Evolutionary conservation across 768 basidiomycete species (phyloP).

Genomic region (Lepiota subincarnata): DNA sequence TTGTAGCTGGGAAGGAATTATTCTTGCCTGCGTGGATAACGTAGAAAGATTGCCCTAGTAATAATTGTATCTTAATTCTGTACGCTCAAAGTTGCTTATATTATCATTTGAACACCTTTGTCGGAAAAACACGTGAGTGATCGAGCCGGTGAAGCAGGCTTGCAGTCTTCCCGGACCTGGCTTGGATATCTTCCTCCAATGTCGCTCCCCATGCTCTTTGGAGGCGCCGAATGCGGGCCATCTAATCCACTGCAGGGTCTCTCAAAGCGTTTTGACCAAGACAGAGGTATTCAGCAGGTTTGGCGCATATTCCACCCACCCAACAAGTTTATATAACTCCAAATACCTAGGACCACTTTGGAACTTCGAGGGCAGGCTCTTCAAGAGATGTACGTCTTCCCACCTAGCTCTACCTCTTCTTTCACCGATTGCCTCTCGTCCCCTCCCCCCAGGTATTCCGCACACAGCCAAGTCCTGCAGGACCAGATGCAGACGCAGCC

Average conservation of each 20-base stretch:
- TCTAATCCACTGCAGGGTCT: constrained; percentile 78
- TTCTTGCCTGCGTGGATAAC: neutral
- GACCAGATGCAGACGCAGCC: constrained; percentile 60
- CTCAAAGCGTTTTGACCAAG: constrained; percentile 73
- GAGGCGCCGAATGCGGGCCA: constrained; percentile 81
- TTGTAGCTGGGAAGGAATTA: constrained; percentile 9
- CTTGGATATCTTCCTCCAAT: constrained; percentile 30
- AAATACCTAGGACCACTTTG: constrained; percentile 63
- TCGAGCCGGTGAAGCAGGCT: constrained; percentile 4
- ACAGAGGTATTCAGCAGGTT: constrained; percentile 78
- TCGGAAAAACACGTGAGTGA: constrained; percentile 15
- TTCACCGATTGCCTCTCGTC: neutral
- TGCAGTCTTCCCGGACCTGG: neutral
- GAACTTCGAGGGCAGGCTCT: constrained; percentile 52
- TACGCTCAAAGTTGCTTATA: neutral
- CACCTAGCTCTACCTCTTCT: neutral
- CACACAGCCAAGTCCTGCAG: constrained; percentile 40
- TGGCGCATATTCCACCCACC: neutral
- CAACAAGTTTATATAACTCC: constrained; percentile 8
- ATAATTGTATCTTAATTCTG: constrained; percentile 10
- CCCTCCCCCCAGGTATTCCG: constrained; percentile 71
- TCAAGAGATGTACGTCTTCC: constrained; percentile 52
- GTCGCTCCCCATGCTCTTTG: constrained; percentile 78
- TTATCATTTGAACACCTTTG: neutral
- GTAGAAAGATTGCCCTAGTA: constrained; percentile 1